Evolutionary conservation across 2,329 filamentous ascomycete species (phyloP), one percentile per base, ranked within the genome.

Genomic region (Zymoseptoria ardabiliae): DNA sequence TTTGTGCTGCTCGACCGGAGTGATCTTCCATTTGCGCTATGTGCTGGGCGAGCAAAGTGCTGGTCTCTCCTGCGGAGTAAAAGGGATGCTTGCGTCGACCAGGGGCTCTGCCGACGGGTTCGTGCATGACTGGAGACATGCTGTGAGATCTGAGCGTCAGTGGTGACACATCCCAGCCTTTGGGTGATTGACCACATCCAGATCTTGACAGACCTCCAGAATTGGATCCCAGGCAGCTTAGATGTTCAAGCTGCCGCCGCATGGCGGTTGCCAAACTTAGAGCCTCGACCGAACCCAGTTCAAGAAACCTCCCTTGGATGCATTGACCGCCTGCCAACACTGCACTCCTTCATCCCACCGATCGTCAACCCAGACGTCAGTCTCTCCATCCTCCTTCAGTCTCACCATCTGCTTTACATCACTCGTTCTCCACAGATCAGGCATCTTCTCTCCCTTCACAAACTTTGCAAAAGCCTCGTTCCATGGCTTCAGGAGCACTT

Each of bases 341-440:
- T 70, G 65, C 20, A 82, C 59, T 0, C 78, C 79, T 49, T 78
- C 73, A 2, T 79, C 75, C 73, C 80, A 78, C 57, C 72, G 59
- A 53, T 65, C 68, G 68, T 84, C 82, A 11, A 72, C 65, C 70
- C 78, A 77, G 56, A 79, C 71, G 55, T 75, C 75, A 5, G 82
- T 74, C 10, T 58, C 67, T 0, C 81, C 81, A 69, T 81, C 74
- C 0, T 66, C 64, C 57, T 73, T 77, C 58, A 83, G 62, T 49
- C 75, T 75, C 57, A 79, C 70, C 58, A 82, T 69, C 50, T 77
- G 70, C 60, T 70, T 69, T 20, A 72, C 66, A 21, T 70, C 62
- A 22, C 59, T 54, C 0, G 75, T 74, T 0, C 70, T 73, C 77
- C 78, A 79, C 1, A 71, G 53, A 17, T n/a, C 17, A 45, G 35